phyloP scores from a whole-genome alignment of 169 alveolate genomes.

The Plasmodium falciparum region DNA sequence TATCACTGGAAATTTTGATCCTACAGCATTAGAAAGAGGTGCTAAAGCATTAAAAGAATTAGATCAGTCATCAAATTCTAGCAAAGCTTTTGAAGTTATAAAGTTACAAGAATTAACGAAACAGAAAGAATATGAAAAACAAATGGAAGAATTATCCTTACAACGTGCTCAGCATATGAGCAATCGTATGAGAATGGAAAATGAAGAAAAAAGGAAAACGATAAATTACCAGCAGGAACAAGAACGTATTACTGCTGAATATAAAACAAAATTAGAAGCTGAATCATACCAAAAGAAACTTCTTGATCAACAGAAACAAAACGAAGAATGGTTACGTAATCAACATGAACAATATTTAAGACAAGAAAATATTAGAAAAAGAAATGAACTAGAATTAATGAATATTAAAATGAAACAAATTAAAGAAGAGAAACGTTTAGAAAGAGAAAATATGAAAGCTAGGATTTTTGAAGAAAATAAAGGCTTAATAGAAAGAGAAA shows the following conservation, averaged over 20 bases:
- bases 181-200: conserved; percentile 88
- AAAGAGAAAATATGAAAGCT: conserved; percentile 91
- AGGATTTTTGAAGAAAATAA: conserved; percentile 89
- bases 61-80: conserved; percentile 94
- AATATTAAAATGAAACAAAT: conserved; percentile 85
- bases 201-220: conserved; percentile 94
- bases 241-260: conserved; percentile 94
- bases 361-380: conserved; percentile 92
- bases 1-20: conserved; percentile 91
- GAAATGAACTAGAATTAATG: conserved; percentile 88
- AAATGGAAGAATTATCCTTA: conserved; percentile 87
- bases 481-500: conserved; percentile 86
- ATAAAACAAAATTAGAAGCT: conserved; percentile 93
- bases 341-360: conserved; percentile 94
- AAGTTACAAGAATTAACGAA: conserved; percentile 95
- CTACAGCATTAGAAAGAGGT: conserved; percentile 99
- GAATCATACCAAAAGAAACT: conserved; percentile 94
- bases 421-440: conserved; percentile 86
- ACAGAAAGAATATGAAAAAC: conserved; percentile 94
- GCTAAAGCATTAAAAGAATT: conserved; percentile 98
- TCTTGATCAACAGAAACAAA: conserved; percentile 94
- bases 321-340: conserved; percentile 93
- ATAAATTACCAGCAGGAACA: conserved; percentile 94
- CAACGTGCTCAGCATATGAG: conserved; percentile 78
- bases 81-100: conserved; percentile 96